Evolutionary conservation across 208 protist species (phyloP), one percentile per base, ranked within the genome.

Genomic region (Porcisia deanei): DNA sequence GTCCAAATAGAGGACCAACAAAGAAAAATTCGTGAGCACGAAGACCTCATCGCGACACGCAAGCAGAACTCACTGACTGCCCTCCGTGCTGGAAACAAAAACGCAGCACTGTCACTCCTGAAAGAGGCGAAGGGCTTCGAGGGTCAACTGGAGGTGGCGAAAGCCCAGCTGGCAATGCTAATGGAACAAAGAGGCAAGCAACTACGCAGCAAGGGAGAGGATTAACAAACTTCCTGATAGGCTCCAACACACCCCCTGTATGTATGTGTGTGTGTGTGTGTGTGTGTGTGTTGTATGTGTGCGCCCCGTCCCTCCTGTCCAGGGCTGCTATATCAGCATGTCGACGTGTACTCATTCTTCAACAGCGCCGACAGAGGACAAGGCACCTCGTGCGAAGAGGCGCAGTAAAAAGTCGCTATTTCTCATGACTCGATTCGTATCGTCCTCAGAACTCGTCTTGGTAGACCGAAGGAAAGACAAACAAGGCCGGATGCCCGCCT

Each of bases 111-210:
- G 47, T 77, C 76, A 45, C 77, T 79, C 30, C 64, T 88, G 54
- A 84, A 82, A 45, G 79, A 85, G 61, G 77, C 81, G 39, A 88
- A 82, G 75, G 73, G 72, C 8, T 73, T 83, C 20, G 80, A 85
- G 52, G 59, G 43, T 43, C 80, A 88, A 70, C 49, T 85, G 8
- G 77, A 82, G 25, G 80, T 61, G 22, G 70, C 57, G n/a, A 83
- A 77, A 49, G 59, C 59, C 7, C 65, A 59, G 65, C 30, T 80
- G 43, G 61, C 58, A 1, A 8, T 39, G 34, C 72, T 88, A 14
- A 47, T 66, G 37, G 71, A 80, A 43, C 55, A 80, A 39, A 74
- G 65, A 52, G 67, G 60, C 8, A 43, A 52, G 30, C 75, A 78
- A 43, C 76, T 88, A 6, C 75, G 53, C 34, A 71, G 79, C 79